Evolutionary conservation across 2,329 filamentous ascomycete genomes (phyloP).

Genomic region (Dendrostoma leiphaemia): DNA sequence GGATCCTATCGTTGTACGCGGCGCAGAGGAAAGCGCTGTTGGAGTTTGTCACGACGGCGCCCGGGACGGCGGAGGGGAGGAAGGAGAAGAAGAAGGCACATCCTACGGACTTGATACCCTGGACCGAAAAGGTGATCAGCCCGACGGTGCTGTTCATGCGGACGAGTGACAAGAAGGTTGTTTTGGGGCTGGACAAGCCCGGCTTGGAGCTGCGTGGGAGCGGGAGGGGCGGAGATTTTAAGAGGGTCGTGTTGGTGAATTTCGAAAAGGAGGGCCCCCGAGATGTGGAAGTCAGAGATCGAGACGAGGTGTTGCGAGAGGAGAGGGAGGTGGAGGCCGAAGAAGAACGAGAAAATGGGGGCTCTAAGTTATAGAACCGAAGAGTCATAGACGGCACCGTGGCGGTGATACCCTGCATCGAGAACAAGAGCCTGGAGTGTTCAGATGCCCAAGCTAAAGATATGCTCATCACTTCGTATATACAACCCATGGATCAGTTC

Average conservation of each 20-base stretch:
- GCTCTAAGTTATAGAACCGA: slow-evolving; percentile 8
- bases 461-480: not conserved
- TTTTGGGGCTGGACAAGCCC: slow-evolving; percentile 57
- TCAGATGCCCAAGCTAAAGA: not conserved
- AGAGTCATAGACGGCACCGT: not conserved
- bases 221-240: slow-evolving; percentile 53
- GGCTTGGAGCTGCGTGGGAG: slow-evolving; percentile 51
- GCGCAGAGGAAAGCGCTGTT: slow-evolving; percentile 52
- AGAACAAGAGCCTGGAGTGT: not conserved
- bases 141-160: slow-evolving; percentile 47
- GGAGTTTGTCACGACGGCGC: slow-evolving; percentile 42
- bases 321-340: slow-evolving; percentile 37
- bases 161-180: slow-evolving; percentile 42
- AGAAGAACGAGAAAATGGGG: slow-evolving; percentile 18
- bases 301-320: slow-evolving; percentile 48
- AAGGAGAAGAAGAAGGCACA: slow-evolving; percentile 30
- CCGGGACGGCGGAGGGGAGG: slow-evolving; percentile 33
- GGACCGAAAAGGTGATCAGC: slow-evolving; percentile 62
- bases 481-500: not conserved
- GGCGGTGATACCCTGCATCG: no score
- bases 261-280: slow-evolving; percentile 51
- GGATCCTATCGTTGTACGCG: no score
- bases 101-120: slow-evolving; percentile 45
- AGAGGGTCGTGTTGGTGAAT: slow-evolving; percentile 56
- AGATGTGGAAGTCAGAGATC: slow-evolving; percentile 50